A percentile compares a stretch with the other conserved stretches of the same genome.
phyloP scores from a whole-genome alignment of 805 yeast genomes.

The Yamadazyma philogaea region DNA sequence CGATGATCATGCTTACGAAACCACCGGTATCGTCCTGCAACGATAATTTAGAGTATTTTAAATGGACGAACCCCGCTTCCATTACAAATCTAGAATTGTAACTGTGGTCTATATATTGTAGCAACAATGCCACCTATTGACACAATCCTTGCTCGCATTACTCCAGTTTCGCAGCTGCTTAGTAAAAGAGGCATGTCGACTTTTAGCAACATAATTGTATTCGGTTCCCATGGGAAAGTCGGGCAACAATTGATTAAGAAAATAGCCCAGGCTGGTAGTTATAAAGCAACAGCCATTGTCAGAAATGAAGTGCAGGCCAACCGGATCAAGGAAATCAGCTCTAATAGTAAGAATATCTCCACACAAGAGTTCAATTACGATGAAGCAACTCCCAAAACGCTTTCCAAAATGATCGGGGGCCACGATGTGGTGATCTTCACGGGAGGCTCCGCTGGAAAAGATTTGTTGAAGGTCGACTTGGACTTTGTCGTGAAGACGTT shows the following conservation, averaged over 20 bases:
- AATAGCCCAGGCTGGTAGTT: slow-evolving; percentile 20
- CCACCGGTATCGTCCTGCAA: too few relatives aligned
- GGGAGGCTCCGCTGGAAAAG: slow-evolving; percentile 63
- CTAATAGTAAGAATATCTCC: slow-evolving; percentile 22
- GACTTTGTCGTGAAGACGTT: slow-evolving; percentile 58
- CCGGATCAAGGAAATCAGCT: slow-evolving; percentile 36
- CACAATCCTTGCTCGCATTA: too few relatives aligned
- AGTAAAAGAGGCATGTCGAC: neutral
- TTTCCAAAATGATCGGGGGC: slow-evolving; percentile 41
- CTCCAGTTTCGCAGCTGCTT: too few relatives aligned
- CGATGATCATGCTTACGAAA: too few relatives aligned
- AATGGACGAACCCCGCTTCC: too few relatives aligned
- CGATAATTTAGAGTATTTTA: too few relatives aligned
- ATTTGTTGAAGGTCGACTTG: slow-evolving; percentile 52
- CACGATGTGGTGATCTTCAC: slow-evolving; percentile 56
- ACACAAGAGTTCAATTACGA: slow-evolving; percentile 38
- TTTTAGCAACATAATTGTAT: slow-evolving; percentile 20
- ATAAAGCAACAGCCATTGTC: slow-evolving; percentile 39
- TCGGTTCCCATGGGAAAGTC: slow-evolving; percentile 65
- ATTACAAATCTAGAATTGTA: too few relatives aligned
- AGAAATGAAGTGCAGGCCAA: slow-evolving; percentile 45
- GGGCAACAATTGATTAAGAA: slow-evolving; percentile 46
- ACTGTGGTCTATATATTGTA: too few relatives aligned
- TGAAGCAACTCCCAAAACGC: slow-evolving; percentile 28
- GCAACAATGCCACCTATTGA: too few relatives aligned